Base-by-base conservation (phyloP, 2,329 filamentous ascomycete genomes). In the Colletotrichum kahawae region DNA sequence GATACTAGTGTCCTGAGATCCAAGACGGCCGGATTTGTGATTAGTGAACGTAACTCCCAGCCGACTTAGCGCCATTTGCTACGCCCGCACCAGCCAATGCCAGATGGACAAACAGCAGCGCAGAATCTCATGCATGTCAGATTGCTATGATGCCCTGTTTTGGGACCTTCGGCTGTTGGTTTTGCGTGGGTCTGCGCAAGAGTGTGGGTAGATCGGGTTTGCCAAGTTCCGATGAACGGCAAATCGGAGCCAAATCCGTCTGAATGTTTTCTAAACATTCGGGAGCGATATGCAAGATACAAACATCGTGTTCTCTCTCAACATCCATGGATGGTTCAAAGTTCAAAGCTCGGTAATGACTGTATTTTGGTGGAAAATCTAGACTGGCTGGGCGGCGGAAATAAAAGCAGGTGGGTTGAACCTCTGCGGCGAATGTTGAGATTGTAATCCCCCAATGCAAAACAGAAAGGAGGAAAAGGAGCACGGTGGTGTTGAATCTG, bases 221-320 rank as follows among this genome's bases (percentile, higher is more conserved):
- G 29, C 24, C 29, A 33, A 60, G 27, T 34, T 24, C 29, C 57
- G 57, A 60, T 34, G 57, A 60, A 34, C 57, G 54, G 27, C 1
- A 51, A 13, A 1, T 51, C 18, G 43, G 10, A 4, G 54, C 6
- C 54, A 24, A 24, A 18, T 10, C 24, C 27, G 27, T 57, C 1
- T 16, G 4, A 1, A 29, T 57, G 7, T 29, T 29, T 57, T 29
- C 54, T 24, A 13, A 18, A 13, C 24, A 29, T 16, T 0, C 9
- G 7, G 29, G 0, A 9, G 13, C 24, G 0, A 51, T 21, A 3
- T 51, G n/a, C 21, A 12, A 51, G 1, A 4, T 7, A 4, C 13
- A 51, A 8, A 9, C 54, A 31, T 31, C 1, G 29, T 31, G 2
- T 16, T 57, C 1, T 57, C 13, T 27, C 4, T 13, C 0, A 0